A percentile compares a stretch with the other conserved stretches of the same genome.
Conservation (phyloP, 306 rosid genomes). For the Corylus heterophylla region DNA sequence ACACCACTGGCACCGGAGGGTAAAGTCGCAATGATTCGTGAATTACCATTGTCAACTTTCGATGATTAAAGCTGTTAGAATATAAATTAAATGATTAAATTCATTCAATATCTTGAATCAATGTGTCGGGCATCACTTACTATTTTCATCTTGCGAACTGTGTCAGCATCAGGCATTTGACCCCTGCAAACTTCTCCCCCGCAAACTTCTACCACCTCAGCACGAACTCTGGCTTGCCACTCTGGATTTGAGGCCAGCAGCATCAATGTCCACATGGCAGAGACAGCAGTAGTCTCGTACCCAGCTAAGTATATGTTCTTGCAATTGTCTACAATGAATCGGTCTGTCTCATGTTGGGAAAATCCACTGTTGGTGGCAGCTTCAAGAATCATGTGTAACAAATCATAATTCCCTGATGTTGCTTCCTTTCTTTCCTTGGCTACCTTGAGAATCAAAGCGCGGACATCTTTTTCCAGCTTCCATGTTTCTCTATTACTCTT, state of each 20-base stretch:
- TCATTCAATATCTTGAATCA: too few relatives aligned
- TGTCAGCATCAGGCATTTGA: slow-evolving; percentile 24
- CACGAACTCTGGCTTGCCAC: slow-evolving; percentile 47
- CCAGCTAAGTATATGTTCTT: slow-evolving; percentile 45
- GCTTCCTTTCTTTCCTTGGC: slow-evolving; percentile 31
- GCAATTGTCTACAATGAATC: slow-evolving; percentile 38
- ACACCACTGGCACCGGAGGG: slow-evolving; percentile 15
- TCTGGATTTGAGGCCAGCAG: slow-evolving; percentile 44
- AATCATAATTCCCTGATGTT: slow-evolving; percentile 12
- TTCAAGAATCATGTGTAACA: slow-evolving; percentile 38
- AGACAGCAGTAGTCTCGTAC: slow-evolving; percentile 45
- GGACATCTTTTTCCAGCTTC: slow-evolving; percentile 46
- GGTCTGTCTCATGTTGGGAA: neutral
- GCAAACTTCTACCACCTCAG: slow-evolving; percentile 34
- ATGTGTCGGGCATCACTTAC: slow-evolving; percentile 2
- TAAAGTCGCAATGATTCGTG: slow-evolving; percentile 33
- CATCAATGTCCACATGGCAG: slow-evolving; percentile 44
- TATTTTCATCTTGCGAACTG: slow-evolving; percentile 45
- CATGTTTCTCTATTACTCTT: slow-evolving; percentile 46
- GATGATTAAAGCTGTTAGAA: too few relatives aligned
- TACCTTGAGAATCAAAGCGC: slow-evolving; percentile 30
- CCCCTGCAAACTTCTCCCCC: slow-evolving; percentile 28
- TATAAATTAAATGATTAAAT: too few relatives aligned
- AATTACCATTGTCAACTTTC: slow-evolving; percentile 28
- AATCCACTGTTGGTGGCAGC: slow-evolving; percentile 25